Base-by-base conservation (phyloP, 768 basidiomycete species). In the Amanita inopinata region DNA sequence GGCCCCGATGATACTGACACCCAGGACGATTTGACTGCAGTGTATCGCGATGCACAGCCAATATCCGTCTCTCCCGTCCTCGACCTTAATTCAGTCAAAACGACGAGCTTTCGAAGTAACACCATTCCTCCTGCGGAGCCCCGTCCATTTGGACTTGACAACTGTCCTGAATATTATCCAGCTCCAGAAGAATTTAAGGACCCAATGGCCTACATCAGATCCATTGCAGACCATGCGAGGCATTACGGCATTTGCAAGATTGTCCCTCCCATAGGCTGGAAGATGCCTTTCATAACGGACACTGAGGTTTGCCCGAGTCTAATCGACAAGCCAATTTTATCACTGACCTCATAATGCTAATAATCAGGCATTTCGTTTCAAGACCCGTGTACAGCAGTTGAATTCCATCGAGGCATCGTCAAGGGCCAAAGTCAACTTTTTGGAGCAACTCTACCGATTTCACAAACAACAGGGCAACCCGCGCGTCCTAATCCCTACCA, bases 321-420 rank as follows among this genome's bases (percentile, higher is more conserved):
- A 35, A 30, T 41, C 28, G 30, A 48, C 30, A 46, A 42, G 15
- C n/a, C n/a, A 33, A 23, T 40, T 18, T 38, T 52, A 65, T 73
- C 58, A 69, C 33, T 76, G 70, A 61, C 5, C 70, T 77, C 37
- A 51, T 19, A 8, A 56, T 44, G 43, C 38, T 49, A 47, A 30
- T 48, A 41, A 52, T 33, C 47, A 90, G 92, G 72, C 71, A 45
- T 97, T 96, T 66, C 85, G 90, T 37, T 99, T 99, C 67, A 89
- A 88, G 64, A 99, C 94, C 39, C 81, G 96, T 38, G 65, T 98
- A 32, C 92, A 96, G 61, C 80, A 87, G 49, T 71, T 99, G 55
- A 97, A 97, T 61, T 92, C 89, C 49, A 90, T 99, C 51, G 94
- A 98, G 65, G 96, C 96, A 11, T 87, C 93, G 25, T 93, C 92